phyloP scores from a whole-genome alignment of 164 flowering plant species.

The Amborella trichopoda region DNA sequence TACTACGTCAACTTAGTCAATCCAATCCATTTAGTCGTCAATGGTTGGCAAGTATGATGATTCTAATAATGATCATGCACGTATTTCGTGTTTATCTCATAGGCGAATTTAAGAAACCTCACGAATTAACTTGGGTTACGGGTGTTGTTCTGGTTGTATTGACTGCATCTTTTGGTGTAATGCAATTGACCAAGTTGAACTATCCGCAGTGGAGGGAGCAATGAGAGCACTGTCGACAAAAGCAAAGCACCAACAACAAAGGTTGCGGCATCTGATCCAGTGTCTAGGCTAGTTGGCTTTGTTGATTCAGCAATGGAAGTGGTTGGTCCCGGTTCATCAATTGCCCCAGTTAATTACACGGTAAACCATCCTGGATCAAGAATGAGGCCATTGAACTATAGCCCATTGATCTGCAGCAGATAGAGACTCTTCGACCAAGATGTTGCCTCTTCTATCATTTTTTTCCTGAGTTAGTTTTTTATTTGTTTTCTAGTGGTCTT shows the following conservation, averaged over 20 bases:
- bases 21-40: not conserved
- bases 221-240: too few relatives aligned
- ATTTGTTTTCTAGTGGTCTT: too few relatives aligned
- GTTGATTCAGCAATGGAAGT: not conserved
- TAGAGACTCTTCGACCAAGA: too few relatives aligned
- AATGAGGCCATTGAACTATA: too few relatives aligned
- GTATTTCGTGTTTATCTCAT: too few relatives aligned
- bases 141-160: not conserved
- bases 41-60: slow-evolving; percentile 3
- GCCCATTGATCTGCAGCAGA: too few relatives aligned
- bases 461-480: too few relatives aligned
- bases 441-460: too few relatives aligned
- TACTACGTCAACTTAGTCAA: too few relatives aligned
- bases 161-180: not conserved
- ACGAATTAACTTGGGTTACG: slow-evolving; percentile 5
- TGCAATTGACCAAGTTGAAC: too few relatives aligned
- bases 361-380: not conserved
- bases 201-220: too few relatives aligned
- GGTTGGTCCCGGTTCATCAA: too few relatives aligned
- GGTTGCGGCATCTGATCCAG: slow-evolving; percentile 2
- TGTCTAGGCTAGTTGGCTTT: slow-evolving; percentile 4
- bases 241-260: not conserved
- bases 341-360: not conserved
- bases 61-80: slow-evolving; percentile 7
- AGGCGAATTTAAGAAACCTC: slow-evolving; percentile 6